Percentiles rank a stretch among this genome's conserved stretches.
These are phyloP conservation scores for Pythium brachiatum DNA, from an alignment of 352 stramenopile species.

Conservation along the genomic window DNA sequence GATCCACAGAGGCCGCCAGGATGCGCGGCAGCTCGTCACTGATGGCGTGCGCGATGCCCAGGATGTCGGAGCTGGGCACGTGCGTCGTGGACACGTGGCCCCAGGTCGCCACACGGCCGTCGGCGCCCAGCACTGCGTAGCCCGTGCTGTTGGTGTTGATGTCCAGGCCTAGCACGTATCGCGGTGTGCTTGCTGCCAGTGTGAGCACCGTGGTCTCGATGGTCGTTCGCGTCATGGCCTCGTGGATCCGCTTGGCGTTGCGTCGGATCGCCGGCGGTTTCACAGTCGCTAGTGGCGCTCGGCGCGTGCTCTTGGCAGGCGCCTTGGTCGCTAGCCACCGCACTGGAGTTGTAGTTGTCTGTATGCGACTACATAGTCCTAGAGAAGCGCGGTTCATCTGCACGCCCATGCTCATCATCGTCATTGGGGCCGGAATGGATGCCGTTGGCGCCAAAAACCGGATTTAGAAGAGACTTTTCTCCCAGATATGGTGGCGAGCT, in stretches of 20 bases:
- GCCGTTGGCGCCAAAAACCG: slow-evolving; percentile 2
- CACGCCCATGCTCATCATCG: not conserved
- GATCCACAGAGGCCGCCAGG: slow-evolving; percentile 8
- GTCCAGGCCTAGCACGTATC: slow-evolving; percentile 74
- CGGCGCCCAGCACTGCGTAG: slow-evolving; percentile 59
- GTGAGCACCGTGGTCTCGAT: slow-evolving; percentile 23
- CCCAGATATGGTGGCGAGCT: not conserved
- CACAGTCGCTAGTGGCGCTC: not conserved
- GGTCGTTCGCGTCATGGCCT: slow-evolving; percentile 36
- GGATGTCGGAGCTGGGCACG: slow-evolving; percentile 60
- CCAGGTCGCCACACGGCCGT: slow-evolving; percentile 46
- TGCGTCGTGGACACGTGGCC: slow-evolving; percentile 61
- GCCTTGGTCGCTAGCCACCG: slow-evolving; percentile 8
- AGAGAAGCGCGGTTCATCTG: too few species aligned
- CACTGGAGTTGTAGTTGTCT: not conserved
- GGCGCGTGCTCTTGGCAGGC: not conserved
- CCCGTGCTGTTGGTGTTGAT: slow-evolving; percentile 86
- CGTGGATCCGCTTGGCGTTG: slow-evolving; percentile 43
- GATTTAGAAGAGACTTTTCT: slow-evolving; percentile 15
- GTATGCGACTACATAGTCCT: not conserved
- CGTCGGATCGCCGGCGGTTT: slow-evolving; percentile 14
- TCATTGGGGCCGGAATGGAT: not conserved
- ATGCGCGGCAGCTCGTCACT: slow-evolving; percentile 39
- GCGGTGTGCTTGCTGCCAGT: slow-evolving; percentile 14
- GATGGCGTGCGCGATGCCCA: slow-evolving; percentile 58